Evolutionary conservation across 768 basidiomycete genomes (phyloP).

Genomic region (Scleroderma bovista): DNA sequence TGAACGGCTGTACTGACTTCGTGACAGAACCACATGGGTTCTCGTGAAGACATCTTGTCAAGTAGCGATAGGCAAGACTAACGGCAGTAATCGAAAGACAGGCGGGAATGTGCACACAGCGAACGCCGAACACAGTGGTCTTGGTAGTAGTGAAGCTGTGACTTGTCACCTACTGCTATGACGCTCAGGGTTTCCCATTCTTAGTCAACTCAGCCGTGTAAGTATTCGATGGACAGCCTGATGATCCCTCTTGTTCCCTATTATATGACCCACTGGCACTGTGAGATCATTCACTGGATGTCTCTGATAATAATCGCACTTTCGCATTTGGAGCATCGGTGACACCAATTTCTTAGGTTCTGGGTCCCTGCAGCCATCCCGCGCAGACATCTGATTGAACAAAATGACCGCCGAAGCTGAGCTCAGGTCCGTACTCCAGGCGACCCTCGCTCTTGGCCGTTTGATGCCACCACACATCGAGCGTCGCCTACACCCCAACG

Average conservation of each 20-base stretch:
- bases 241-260: conserved; percentile 59
- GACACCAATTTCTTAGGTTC: too few relatives aligned
- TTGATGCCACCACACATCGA: too few relatives aligned
- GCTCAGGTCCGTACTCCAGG: too few relatives aligned
- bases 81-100: conserved; percentile 6
- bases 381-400: too few relatives aligned
- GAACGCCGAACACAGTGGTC: not conserved
- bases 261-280: conserved; percentile 42
- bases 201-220: too few relatives aligned
- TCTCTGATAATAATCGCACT: conserved; percentile 32
- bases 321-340: not conserved
- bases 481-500: too few relatives aligned
- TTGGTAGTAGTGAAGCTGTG: not conserved
- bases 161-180: not conserved
- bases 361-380: too few relatives aligned
- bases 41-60: conserved; percentile 60
- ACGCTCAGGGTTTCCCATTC: too few relatives aligned
- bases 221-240: conserved; percentile 9
- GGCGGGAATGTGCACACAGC: not conserved
- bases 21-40: conserved; percentile 78
- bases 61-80: not conserved
- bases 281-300: conserved; percentile 43
- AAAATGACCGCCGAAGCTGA: too few relatives aligned
- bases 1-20: conserved; percentile 37
- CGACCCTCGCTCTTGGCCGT: too few relatives aligned